Evolutionary conservation across 163 green algal species (phyloP).

Genomic region (Scenedesmus sp.): DNA sequence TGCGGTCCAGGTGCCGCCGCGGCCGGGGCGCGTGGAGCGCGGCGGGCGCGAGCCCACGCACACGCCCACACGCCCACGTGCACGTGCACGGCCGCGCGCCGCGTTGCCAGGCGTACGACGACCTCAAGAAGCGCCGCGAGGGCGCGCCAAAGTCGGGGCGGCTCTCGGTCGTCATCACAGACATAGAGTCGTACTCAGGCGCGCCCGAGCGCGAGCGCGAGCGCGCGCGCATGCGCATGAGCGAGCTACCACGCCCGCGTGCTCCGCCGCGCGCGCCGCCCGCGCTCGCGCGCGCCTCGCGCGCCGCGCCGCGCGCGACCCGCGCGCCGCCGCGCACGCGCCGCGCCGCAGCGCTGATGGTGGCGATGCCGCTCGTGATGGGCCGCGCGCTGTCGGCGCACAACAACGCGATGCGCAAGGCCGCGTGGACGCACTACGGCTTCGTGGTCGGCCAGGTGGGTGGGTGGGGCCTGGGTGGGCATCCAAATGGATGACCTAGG

Average conservation of each 20-base stretch:
- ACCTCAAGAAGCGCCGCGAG: constrained; percentile 33
- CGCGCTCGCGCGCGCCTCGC: too few species aligned
- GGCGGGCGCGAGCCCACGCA: too few species aligned
- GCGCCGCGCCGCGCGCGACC: too few species aligned
- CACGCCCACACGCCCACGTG: too few species aligned
- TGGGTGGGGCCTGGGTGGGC: background rate
- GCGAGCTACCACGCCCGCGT: too few species aligned
- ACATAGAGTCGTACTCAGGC: constrained; percentile 59
- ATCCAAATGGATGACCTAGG: background rate
- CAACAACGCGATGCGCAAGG: constrained; percentile 56
- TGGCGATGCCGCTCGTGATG: constrained; percentile 39
- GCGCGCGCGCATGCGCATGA: too few species aligned
- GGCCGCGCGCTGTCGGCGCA: constrained; percentile 53
- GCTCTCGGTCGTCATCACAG: constrained; percentile 48
- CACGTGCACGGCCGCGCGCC: too few species aligned
- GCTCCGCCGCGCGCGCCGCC: too few species aligned
- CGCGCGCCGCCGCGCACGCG: too few species aligned
- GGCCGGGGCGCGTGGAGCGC: too few species aligned
- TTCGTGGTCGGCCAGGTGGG: constrained; percentile 25
- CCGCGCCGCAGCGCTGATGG: constrained; percentile 35
- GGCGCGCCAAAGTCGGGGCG: constrained; percentile 15
- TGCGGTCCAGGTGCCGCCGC: too few species aligned
- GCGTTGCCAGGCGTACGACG: constrained; percentile 41
- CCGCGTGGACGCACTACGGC: constrained; percentile 27
- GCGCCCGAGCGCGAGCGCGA: too few species aligned